These are phyloP conservation scores for Curvularia hawaiiensis DNA, from an alignment of 2,329 filamentous ascomycete genomes.

Conservation along the genomic window DNA sequence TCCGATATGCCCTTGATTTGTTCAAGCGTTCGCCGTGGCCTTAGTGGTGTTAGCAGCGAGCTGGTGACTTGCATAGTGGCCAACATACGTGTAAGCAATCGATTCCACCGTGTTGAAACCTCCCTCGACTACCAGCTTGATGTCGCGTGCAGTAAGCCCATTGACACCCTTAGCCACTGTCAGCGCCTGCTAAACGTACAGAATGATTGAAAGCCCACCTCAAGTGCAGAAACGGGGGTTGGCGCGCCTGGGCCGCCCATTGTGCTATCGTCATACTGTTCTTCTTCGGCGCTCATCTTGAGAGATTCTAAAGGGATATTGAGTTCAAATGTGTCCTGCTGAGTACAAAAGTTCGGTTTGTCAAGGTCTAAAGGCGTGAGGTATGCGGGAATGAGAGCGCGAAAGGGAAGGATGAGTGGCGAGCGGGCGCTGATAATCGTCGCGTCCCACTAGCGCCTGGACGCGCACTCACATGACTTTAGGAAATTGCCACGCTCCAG, in stretches of 20 bases:
- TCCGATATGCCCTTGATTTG: conserved; percentile 98
- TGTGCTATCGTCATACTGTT: conserved; percentile 70
- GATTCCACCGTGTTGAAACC: conserved; percentile 96
- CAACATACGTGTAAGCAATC: conserved; percentile 82
- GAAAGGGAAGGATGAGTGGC: conserved; percentile 19
- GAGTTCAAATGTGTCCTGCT: background rate
- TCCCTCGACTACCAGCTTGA: conserved; percentile 88
- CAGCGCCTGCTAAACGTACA: background rate
- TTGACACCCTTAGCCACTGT: conserved; percentile 71
- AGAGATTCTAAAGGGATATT: background rate
- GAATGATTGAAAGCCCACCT: conserved; percentile 63
- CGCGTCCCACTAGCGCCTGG: conserved; percentile 25
- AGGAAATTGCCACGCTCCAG: conserved; percentile 5
- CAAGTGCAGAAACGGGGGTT: conserved; percentile 81
- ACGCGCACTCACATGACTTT: conserved; percentile 34
- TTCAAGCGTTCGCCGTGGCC: conserved; percentile 76
- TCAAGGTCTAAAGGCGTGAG: background rate
- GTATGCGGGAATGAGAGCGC: background rate
- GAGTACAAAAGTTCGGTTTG: background rate
- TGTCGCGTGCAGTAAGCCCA: conserved; percentile 91
- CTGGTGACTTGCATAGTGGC: background rate
- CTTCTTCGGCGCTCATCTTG: conserved; percentile 56
- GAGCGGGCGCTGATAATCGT: conserved; percentile 10
- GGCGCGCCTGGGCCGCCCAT: conserved; percentile 89
- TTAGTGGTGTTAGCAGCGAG: conserved; percentile 43